These are phyloP conservation scores for Magnusiomyces suaveolens DNA, from an alignment of 1,139 yeast genomes.

Conservation along the genomic window DNA sequence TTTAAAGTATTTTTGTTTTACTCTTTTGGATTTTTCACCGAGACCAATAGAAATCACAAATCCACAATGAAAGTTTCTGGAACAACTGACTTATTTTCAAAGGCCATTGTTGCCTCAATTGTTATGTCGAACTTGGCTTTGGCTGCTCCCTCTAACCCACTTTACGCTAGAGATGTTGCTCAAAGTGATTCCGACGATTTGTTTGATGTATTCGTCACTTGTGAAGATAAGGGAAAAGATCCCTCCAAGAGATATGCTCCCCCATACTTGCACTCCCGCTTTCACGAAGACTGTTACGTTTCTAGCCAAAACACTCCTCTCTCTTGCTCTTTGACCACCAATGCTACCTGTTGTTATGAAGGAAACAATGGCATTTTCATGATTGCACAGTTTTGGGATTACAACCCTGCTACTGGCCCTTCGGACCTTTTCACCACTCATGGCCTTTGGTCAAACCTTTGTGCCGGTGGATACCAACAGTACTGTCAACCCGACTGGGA, in stretches of 20 bases:
- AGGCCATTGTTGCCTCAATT: not conserved
- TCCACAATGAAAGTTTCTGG: not conserved
- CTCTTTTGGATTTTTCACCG: no score
- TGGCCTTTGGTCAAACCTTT: constrained; percentile 79
- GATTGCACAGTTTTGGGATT: constrained; percentile 93
- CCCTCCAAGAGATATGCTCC: not conserved
- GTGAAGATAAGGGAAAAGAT: not conserved
- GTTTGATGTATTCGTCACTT: not conserved
- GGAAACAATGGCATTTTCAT: constrained; percentile 75
- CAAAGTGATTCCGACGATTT: not conserved
- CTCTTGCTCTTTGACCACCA: constrained; percentile 40
- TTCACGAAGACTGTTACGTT: not conserved
- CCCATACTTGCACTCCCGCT: not conserved
- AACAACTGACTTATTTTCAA: not conserved
- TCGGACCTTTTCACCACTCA: constrained; percentile 71
- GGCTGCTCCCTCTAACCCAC: not conserved
- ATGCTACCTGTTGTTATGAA: constrained; percentile 70
- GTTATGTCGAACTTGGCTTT: not conserved
- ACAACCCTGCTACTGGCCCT: constrained; percentile 72
- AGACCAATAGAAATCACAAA: no score
- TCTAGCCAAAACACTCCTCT: constrained; percentile 40
- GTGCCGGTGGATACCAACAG: constrained; percentile 64
- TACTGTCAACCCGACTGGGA: constrained; percentile 63
- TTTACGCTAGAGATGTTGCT: not conserved
- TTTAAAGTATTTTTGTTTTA: no score